Base-by-base conservation (phyloP, 2,329 filamentous ascomycete genomes). In the Pleurostoma richardsiae region DNA sequence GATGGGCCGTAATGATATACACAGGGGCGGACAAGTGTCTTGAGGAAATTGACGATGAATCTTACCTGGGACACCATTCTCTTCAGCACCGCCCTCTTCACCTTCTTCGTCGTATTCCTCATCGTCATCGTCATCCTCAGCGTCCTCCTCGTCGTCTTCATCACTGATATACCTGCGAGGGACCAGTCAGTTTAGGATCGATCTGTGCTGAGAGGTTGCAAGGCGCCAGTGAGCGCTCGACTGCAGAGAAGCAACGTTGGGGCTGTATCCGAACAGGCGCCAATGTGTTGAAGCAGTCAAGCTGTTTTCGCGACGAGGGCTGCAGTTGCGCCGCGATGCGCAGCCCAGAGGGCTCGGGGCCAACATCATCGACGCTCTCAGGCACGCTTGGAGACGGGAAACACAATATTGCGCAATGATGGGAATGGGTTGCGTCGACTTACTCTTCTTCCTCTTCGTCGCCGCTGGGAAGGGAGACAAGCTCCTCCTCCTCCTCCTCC, bases 381-480 rank as follows among this genome's bases (percentile, higher is more conserved):
- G 53, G 44, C 47, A 33, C 30, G 8, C 40, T 42, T 39, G n/a
- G 30, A 45, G 47, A 55, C 43, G 46, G 41, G 31, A 36, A 31
- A 19, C n/a, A 48, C 38, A 44, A 7, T 5, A 48, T 43, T 40
- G 41, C 42, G 36, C 33, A 49, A 59, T 40, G 58, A 66, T 41
- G 60, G 10, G 36, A 26, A 36, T 30, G n/a, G 30, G n/a, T 45
- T 39, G 30, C 19, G 26, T 26, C 29, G 6, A 63, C 74, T 71
- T 70, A 78, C 75, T 77, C 75, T 59, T 77, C 73, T 59, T 77
- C 74, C 57, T 74, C 72, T 40, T 69, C 72, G 42, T 71, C 69
- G 42, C 69, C 74, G 50, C 76, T 74, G 45, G 75, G 74, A 46
- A 79, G 72, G 51, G 74, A 76, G 51, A 79, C 70, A 31, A 79